phyloP scores from a whole-genome alignment of 208 protist genomes.

The Acanthamoeba castellanii region DNA sequence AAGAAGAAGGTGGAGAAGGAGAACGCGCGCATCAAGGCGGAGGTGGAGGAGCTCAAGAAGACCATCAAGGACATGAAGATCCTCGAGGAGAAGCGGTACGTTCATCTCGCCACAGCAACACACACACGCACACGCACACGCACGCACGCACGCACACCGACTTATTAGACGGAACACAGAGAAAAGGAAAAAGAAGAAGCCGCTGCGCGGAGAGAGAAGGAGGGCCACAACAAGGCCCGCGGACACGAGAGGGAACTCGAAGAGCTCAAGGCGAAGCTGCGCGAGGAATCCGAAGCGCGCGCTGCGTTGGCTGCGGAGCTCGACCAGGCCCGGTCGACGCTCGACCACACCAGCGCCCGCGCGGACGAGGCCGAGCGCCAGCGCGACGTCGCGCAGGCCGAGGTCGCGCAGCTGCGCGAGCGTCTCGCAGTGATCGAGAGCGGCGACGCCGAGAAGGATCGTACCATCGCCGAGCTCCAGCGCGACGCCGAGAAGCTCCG shows the following conservation, averaged over 20 bases:
- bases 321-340: not conserved
- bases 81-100: slow-evolving; percentile 21
- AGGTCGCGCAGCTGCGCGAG: not conserved
- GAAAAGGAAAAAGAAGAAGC: not conserved
- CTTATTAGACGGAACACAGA: too few species aligned
- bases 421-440: not conserved
- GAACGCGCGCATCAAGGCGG: not conserved
- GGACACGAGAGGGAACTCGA: not conserved
- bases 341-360: not conserved
- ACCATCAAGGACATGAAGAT: slow-evolving; percentile 29
- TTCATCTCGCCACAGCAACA: not conserved
- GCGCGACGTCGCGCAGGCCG: not conserved
- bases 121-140: too few species aligned
- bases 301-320: not conserved
- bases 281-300: not conserved
- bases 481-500: slow-evolving; percentile 22
- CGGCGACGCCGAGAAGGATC: not conserved
- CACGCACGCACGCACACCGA: too few species aligned
- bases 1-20: slow-evolving; percentile 59
- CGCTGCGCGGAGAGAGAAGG: not conserved
- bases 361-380: not conserved
- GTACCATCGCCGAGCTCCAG: not conserved
- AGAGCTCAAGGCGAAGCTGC: not conserved
- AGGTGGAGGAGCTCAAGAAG: slow-evolving; percentile 33
- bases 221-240: not conserved